Evolutionary conservation across 2,329 filamentous ascomycete genomes (phyloP).

Genomic region (Microdochium nivale): DNA sequence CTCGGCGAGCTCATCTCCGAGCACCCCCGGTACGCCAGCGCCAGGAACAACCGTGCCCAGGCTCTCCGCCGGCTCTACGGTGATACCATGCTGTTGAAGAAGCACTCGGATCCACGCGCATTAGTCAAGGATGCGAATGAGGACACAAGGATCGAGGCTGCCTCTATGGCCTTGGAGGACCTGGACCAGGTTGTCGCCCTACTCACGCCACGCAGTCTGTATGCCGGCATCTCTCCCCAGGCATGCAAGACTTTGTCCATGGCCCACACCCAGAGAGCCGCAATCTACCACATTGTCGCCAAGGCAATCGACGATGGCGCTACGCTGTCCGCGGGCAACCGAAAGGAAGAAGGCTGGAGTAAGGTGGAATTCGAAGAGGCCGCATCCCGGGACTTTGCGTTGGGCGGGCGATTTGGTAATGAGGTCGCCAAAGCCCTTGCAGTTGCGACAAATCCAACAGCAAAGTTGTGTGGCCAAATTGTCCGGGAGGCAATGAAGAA

Average conservation of each 20-base stretch:
- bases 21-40: constrained; percentile 61
- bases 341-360: constrained; percentile 40
- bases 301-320: constrained; percentile 33
- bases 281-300: constrained; percentile 51
- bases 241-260: constrained; percentile 59
- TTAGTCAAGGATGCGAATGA: constrained; percentile 28
- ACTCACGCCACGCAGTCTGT: constrained; percentile 42
- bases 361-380: constrained; percentile 52
- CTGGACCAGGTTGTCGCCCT: constrained; percentile 50
- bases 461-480: constrained; percentile 62
- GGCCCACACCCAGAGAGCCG: constrained; percentile 64
- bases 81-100: constrained; percentile 43
- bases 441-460: constrained; percentile 58
- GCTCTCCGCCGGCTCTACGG: constrained; percentile 53
- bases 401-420: constrained; percentile 57
- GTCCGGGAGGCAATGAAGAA: constrained; percentile 62
- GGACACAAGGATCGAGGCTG: constrained; percentile 28
- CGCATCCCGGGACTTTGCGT: constrained; percentile 53
- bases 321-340: constrained; percentile 27
- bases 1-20: constrained; percentile 48
- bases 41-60: constrained; percentile 68
- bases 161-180: constrained; percentile 37
- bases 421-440: constrained; percentile 56
- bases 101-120: constrained; percentile 27
- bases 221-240: constrained; percentile 50